Conservation (phyloP, 768 basidiomycete species). For the Phallus indusiatus region DNA sequence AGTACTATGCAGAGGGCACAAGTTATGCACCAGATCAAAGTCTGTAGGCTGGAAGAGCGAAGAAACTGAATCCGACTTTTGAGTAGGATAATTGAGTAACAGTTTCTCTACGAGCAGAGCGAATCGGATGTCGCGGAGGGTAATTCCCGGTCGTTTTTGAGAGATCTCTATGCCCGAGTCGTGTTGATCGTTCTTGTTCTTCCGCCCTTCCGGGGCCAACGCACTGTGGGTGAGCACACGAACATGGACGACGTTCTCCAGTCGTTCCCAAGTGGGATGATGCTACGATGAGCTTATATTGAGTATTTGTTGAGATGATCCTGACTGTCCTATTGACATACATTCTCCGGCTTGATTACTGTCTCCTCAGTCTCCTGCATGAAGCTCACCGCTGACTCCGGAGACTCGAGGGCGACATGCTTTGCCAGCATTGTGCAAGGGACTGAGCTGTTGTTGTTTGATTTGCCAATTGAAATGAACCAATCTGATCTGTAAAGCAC, state of each 20-base stretch:
- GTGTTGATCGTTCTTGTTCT: constrained; percentile 1
- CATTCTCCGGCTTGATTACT: constrained; percentile 6
- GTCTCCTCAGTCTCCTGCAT: background rate
- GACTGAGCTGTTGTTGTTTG: background rate
- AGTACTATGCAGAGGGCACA: background rate
- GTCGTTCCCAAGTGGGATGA: background rate
- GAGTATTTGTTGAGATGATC: background rate
- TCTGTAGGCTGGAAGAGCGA: background rate
- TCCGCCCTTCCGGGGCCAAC: background rate
- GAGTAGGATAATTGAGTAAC: background rate
- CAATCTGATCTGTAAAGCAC: constrained; percentile 29
- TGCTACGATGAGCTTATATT: background rate
- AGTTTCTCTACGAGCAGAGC: constrained; percentile 32
- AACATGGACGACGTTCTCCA: constrained; percentile 1
- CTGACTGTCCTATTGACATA: background rate
- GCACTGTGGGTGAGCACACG: constrained; percentile 11
- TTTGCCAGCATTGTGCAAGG: constrained; percentile 20
- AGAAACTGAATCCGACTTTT: background rate
- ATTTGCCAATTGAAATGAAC: constrained; percentile 2
- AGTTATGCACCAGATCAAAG: constrained; percentile 3
- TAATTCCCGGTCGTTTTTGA: constrained; percentile 29
- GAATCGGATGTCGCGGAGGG: constrained; percentile 41
- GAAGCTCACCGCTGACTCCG: constrained; percentile 9
- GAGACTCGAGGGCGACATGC: constrained; percentile 11
- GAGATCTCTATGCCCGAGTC: background rate